Conservation (phyloP, 1,284 basidiomycete genomes). For the Sporisorium sorghi region DNA sequence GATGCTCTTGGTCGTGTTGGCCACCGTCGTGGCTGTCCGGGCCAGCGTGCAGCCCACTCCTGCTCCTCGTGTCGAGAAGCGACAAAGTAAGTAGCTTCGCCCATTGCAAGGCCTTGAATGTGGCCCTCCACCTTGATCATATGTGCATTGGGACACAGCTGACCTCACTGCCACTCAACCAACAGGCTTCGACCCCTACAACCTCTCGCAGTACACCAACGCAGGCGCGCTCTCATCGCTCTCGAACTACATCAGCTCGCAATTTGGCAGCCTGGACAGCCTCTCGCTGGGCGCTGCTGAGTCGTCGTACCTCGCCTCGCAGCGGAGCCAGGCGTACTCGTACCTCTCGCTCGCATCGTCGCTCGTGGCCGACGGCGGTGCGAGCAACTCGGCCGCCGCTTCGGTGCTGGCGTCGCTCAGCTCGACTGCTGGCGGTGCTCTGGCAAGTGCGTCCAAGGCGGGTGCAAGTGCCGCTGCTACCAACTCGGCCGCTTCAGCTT, state of each 20-base stretch:
- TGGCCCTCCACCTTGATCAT: too few relatives aligned
- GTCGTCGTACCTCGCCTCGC: slow-evolving; percentile 23
- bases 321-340: slow-evolving; percentile 31
- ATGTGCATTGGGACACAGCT: not conserved
- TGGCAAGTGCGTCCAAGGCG: slow-evolving; percentile 1
- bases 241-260: slow-evolving; percentile 23
- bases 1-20: slow-evolving; percentile 27
- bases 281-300: slow-evolving; percentile 15
- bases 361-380: slow-evolving; percentile 27
- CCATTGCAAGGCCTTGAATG: too few relatives aligned
- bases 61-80: slow-evolving; percentile 38
- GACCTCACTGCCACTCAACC: not conserved
- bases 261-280: slow-evolving; percentile 17
- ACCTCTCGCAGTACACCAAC: slow-evolving; percentile 43
- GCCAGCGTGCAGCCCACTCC: slow-evolving; percentile 36
- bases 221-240: slow-evolving; percentile 26
- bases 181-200: slow-evolving; percentile 40
- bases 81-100: slow-evolving; percentile 41
- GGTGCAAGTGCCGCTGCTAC: slow-evolving; percentile 2
- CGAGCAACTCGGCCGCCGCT: slow-evolving; percentile 18
- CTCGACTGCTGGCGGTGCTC: slow-evolving; percentile 2
- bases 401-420: slow-evolving; percentile 20
- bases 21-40: slow-evolving; percentile 26
- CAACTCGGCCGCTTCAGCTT: slow-evolving; percentile 8
- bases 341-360: slow-evolving; percentile 43